Evolutionary conservation across 768 basidiomycete species (phyloP).

Genomic region (Arthromyces matolae): DNA sequence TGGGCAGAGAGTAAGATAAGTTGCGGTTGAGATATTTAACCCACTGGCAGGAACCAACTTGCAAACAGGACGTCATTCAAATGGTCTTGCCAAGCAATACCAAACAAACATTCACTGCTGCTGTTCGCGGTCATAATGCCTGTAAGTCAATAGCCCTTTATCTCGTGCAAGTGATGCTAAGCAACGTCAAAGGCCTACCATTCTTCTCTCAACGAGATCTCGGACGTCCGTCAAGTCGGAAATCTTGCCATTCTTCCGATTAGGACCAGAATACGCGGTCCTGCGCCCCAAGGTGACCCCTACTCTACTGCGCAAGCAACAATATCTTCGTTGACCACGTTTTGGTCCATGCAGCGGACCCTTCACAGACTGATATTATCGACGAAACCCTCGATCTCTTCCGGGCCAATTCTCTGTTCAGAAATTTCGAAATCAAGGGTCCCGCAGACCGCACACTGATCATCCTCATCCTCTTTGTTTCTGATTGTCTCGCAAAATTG

Average conservation of each 20-base stretch:
- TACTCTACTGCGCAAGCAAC: slow-evolving; percentile 7
- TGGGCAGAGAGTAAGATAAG: slow-evolving; percentile 4
- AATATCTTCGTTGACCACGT: slow-evolving; percentile 11
- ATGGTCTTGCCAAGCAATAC: slow-evolving; percentile 27
- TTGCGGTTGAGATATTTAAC: neutral
- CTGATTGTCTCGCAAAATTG: slow-evolving; percentile 93
- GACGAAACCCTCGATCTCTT: slow-evolving; percentile 97
- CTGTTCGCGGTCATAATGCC: slow-evolving; percentile 39
- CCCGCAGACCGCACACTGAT: slow-evolving; percentile 95
- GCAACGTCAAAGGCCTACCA: slow-evolving; percentile 78
- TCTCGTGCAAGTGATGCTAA: neutral
- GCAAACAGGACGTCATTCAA: slow-evolving; percentile 24
- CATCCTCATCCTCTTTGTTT: slow-evolving; percentile 95
- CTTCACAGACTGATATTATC: slow-evolving; percentile 79
- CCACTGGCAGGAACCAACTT: neutral
- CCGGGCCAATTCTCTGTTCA: slow-evolving; percentile 97
- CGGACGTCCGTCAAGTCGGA: slow-evolving; percentile 79
- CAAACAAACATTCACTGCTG: slow-evolving; percentile 28
- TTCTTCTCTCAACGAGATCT: slow-evolving; percentile 85
- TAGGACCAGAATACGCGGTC: slow-evolving; percentile 87
- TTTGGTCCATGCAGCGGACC: slow-evolving; percentile 55
- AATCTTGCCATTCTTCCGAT: slow-evolving; percentile 90
- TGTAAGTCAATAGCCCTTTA: slow-evolving; percentile 33
- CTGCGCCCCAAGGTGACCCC: slow-evolving; percentile 72
- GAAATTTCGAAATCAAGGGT: slow-evolving; percentile 99